A percentile compares a stretch with the other conserved stretches of the same genome.
Conservation (phyloP, 306 rosid genomes). For the Geum urbanum region DNA sequence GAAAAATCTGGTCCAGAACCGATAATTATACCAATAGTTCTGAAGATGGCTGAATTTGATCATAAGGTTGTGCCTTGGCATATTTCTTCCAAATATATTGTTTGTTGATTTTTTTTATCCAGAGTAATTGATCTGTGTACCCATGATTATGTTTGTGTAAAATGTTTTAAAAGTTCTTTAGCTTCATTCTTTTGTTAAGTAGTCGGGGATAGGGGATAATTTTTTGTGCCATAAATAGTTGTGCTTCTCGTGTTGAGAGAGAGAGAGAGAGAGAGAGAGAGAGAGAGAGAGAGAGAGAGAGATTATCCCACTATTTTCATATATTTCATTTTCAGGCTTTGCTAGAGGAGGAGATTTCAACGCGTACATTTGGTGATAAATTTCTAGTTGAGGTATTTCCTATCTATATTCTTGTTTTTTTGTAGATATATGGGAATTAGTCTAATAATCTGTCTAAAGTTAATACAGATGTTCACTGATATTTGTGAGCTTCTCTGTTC, state of each 20-base stretch:
- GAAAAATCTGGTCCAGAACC: conserved; percentile 77
- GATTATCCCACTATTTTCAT: background rate
- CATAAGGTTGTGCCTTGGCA: conserved; percentile 57
- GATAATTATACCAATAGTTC: conserved; percentile 74
- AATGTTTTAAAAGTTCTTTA: conserved; percentile 1
- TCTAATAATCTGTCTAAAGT: background rate
- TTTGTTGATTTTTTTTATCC: conserved; percentile 11
- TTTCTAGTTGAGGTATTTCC: conserved; percentile 53
- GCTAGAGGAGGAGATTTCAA: conserved; percentile 82
- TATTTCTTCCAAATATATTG: conserved; percentile 2
- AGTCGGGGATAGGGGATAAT: background rate
- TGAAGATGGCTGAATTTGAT: conserved; percentile 96
- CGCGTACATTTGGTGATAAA: conserved; percentile 56
- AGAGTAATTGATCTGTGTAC: background rate
- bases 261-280: too few relatives aligned
- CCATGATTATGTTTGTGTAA: background rate
- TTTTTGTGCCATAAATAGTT: too few relatives aligned
- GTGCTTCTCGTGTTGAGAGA: too few relatives aligned
- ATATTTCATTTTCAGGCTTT: conserved; percentile 62
- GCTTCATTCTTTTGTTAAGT: conserved; percentile 5
- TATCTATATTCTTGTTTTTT: background rate
- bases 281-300: too few relatives aligned
- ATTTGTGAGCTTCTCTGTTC: background rate
- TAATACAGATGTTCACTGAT: background rate
- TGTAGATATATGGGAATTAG: background rate